Conservation (phyloP, 306 rosid species). For the Dalbergia oliveri region DNA sequence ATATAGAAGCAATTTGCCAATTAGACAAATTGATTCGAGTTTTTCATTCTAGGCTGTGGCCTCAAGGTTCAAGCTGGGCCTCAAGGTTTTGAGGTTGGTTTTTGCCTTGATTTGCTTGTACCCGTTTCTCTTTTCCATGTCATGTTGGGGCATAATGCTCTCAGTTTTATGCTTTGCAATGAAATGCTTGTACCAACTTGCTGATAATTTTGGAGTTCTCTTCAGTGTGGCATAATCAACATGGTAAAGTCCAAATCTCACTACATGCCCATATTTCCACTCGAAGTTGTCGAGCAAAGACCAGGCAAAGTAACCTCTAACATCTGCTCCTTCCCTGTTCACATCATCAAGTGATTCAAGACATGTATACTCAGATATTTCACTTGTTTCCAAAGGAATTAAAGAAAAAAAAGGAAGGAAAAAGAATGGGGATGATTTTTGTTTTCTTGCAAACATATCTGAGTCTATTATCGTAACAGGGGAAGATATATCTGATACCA, state of each 20-base stretch:
- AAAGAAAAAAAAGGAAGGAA: neutral
- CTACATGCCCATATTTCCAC: constrained; percentile 58
- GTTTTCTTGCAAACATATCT: neutral
- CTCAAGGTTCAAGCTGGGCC: neutral
- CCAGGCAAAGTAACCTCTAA: constrained; percentile 75
- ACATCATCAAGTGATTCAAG: constrained; percentile 11
- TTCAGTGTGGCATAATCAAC: constrained; percentile 59
- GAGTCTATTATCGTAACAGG: neutral
- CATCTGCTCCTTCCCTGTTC: constrained; percentile 69
- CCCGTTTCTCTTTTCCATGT: constrained; percentile 8
- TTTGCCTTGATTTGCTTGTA: constrained; percentile 21
- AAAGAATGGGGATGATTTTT: too few relatives aligned
- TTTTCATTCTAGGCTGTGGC: constrained; percentile 31
- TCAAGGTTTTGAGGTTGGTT: neutral
- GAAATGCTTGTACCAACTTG: constrained; percentile 67
- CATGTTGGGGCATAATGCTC: neutral
- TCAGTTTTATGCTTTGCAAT: constrained; percentile 46
- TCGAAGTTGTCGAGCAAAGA: constrained; percentile 77
- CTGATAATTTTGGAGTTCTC: constrained; percentile 65
- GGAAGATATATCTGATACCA: neutral
- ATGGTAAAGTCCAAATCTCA: constrained; percentile 61
- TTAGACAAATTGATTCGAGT: neutral
- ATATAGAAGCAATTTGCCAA: neutral
- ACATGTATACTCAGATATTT: neutral
- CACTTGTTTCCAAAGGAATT: neutral